Evolutionary conservation across 2,329 filamentous ascomycete genomes (phyloP).

Genomic region (Annulohypoxylon truncatum): DNA sequence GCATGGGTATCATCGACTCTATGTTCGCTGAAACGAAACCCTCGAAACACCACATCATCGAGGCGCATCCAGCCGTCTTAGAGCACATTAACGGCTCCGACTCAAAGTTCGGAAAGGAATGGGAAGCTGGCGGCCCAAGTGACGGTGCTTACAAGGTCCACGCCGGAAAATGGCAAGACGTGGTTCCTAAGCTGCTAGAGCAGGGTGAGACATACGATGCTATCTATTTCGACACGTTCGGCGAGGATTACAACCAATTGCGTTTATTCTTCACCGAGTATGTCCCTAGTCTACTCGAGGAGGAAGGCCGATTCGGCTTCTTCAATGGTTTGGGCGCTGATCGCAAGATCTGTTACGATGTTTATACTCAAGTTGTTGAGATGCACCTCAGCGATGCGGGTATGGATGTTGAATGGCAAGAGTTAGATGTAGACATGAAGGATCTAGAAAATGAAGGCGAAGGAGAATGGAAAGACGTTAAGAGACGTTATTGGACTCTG

Average conservation of each 20-base stretch:
- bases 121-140: constrained; percentile 66
- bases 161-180: constrained; percentile 82
- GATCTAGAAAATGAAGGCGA: constrained; percentile 72
- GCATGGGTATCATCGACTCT: constrained; percentile 88
- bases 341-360: constrained; percentile 92
- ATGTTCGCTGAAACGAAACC: constrained; percentile 78
- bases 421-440: constrained; percentile 76
- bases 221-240: constrained; percentile 98
- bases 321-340: constrained; percentile 95
- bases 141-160: constrained; percentile 79
- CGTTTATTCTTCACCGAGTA: constrained; percentile 89
- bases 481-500: constrained; percentile 89
- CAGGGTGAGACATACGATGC: constrained; percentile 80
- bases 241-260: constrained; percentile 89
- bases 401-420: constrained; percentile 88
- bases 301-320: constrained; percentile 81
- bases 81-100: constrained; percentile 64
- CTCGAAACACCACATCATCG: constrained; percentile 81
- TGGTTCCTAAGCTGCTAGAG: constrained; percentile 75
- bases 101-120: constrained; percentile 64
- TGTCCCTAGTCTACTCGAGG: constrained; percentile 81
- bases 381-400: constrained; percentile 91
- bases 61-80: constrained; percentile 84
- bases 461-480: constrained; percentile 88
- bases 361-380: constrained; percentile 92